Base-by-base conservation (phyloP, 805 yeast genomes). In the Metschnikowia lunata region DNA sequence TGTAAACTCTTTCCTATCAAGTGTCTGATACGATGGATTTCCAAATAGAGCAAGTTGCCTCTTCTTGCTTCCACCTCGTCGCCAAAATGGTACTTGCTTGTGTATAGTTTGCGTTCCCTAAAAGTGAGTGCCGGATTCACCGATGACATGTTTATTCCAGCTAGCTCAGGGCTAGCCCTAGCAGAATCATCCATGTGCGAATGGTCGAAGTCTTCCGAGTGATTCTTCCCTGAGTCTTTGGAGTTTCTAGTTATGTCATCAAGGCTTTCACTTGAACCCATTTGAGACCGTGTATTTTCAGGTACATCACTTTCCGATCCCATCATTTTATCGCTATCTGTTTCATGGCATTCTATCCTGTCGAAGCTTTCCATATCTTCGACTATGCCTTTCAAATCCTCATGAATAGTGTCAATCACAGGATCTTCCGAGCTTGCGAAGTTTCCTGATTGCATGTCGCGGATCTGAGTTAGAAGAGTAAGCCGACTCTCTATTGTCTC, bases 1-100 rank as follows among this genome's bases (percentile, higher is more conserved):
- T 86, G 95, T 43, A 90, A 73, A 35, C 78, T 69, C 46, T 71
- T 66, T 0, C 91, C 93, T 34, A 88, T 71, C 28, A 67, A 57
- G 23, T 77, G 71, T 40, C 95, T 75, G 7, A 79, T 60, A 9
- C 74, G 70, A 56, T 90, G 96, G 5, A 90, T 63, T 41, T 57
- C 61, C 34, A 66, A 42, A 41, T 71, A 71, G 27, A 57, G 41
- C 11, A 58, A 61, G 46, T 58, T 57, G 4, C 63, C 47, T 34
- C 64, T 58, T 48, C 78, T 72, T 30, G 72, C 69, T n/a, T 68
- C 72, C 10, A 70, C 66, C 26, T 74, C 74, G 34, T 71, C 73
- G 1, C 84, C 85, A 60, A 85, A 86, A 51, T 66, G 80, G 56
- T 85, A 85, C 44, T 78, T 78, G 34, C 82, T 77, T 6, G 81